These are phyloP conservation scores for Coemansia sp. DNA, from an alignment of 192 early-diverging fungal genomes.

Conservation along the genomic window DNA sequence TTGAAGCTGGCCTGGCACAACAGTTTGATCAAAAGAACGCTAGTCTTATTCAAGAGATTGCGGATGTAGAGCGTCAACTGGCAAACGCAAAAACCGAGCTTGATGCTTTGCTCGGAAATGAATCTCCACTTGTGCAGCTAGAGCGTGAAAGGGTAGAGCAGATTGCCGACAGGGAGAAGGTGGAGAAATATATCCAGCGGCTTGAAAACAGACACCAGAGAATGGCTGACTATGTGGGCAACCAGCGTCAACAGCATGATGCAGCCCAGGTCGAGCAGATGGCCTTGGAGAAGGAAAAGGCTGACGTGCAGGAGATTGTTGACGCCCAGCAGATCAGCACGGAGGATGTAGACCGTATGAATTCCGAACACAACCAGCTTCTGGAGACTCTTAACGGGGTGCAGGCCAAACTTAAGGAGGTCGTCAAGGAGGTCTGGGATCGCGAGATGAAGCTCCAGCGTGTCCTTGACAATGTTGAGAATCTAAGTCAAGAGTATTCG, in stretches of 20 bases:
- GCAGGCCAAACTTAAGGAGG: slow-evolving; percentile 60
- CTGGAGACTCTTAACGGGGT: slow-evolving; percentile 54
- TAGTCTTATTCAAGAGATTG: slow-evolving; percentile 53
- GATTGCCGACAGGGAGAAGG: slow-evolving; percentile 63
- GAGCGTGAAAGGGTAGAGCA: slow-evolving; percentile 60
- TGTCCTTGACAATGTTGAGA: slow-evolving; percentile 63
- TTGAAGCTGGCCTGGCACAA: slow-evolving; percentile 59
- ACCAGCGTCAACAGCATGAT: slow-evolving; percentile 42
- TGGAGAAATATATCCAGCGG: slow-evolving; percentile 50
- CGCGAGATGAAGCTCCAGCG: slow-evolving; percentile 71
- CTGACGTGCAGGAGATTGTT: slow-evolving; percentile 61
- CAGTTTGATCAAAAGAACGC: slow-evolving; percentile 69
- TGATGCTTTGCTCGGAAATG: slow-evolving; percentile 27
- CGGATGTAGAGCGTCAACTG: slow-evolving; percentile 57
- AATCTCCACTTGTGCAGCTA: slow-evolving; percentile 58
- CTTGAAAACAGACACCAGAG: slow-evolving; percentile 60
- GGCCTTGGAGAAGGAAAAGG: slow-evolving; percentile 57
- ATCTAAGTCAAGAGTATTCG: slow-evolving; percentile 41
- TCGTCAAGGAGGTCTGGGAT: slow-evolving; percentile 62
- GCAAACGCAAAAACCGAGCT: slow-evolving; percentile 55
- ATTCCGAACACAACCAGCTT: slow-evolving; percentile 72
- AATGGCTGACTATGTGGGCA: slow-evolving; percentile 41
- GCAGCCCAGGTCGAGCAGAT: slow-evolving; percentile 50
- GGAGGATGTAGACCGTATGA: slow-evolving; percentile 82
- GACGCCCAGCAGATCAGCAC: slow-evolving; percentile 76